Conservation (phyloP, 2,329 filamentous ascomycete species). For the Sporothrix brasiliensis region DNA sequence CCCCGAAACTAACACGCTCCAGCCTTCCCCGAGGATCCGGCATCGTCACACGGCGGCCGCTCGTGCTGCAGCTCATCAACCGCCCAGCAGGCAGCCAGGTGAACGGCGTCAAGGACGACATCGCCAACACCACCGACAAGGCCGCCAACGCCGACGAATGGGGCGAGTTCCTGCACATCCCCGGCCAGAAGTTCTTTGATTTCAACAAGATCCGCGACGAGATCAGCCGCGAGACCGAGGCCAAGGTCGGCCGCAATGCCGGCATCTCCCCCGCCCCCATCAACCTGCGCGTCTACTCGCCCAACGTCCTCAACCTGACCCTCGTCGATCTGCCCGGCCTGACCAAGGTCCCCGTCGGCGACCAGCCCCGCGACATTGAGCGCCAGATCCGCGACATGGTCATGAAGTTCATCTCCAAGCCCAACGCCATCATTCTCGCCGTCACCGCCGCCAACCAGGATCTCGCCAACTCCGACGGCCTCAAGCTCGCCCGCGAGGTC, state of each 20-base stretch:
- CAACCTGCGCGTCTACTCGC: slow-evolving; percentile 97
- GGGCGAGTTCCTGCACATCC: slow-evolving; percentile 98
- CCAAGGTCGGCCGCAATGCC: slow-evolving; percentile 81
- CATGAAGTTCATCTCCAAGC: slow-evolving; percentile 97
- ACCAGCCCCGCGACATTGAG: slow-evolving; percentile 96
- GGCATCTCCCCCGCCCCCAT: slow-evolving; percentile 97
- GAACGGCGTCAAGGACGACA: slow-evolving; percentile 72
- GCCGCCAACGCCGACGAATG: slow-evolving; percentile 93
- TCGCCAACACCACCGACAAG: slow-evolving; percentile 69
- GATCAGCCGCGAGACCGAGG: slow-evolving; percentile 79
- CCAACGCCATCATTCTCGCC: slow-evolving; percentile 95
- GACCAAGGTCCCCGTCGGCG: slow-evolving; percentile 97
- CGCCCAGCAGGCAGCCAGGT: slow-evolving; percentile 64
- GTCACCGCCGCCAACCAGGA: slow-evolving; percentile 98
- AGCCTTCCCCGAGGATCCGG: slow-evolving; percentile 96
- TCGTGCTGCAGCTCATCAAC: slow-evolving; percentile 98
- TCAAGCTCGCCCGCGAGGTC: slow-evolving; percentile 96
- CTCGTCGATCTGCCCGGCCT: slow-evolving; percentile 93
- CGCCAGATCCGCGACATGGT: slow-evolving; percentile 97
- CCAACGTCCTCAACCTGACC: slow-evolving; percentile 93
- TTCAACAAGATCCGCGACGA: slow-evolving; percentile 98
- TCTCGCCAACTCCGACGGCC: slow-evolving; percentile 94
- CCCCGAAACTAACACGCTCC: slow-evolving; percentile 29
- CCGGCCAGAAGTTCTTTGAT: slow-evolving; percentile 85
- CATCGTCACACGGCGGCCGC: slow-evolving; percentile 93